Evolutionary conservation across 768 basidiomycete genomes (phyloP).

Genomic region (Saitozyma podzolica): DNA sequence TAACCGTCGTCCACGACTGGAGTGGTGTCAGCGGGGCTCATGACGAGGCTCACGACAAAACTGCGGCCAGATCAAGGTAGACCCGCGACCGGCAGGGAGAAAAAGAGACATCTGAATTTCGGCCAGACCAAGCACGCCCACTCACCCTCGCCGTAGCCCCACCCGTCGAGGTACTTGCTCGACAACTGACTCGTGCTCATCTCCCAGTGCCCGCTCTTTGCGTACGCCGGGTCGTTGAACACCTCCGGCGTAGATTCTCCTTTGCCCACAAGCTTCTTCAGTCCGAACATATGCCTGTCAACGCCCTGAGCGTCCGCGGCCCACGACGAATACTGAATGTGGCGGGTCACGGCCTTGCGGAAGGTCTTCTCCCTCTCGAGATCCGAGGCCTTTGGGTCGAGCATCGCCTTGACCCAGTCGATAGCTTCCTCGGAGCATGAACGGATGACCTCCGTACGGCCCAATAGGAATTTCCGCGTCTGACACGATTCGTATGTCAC

Average conservation of each 20-base stretch:
- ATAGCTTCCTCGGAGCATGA: conserved; percentile 78
- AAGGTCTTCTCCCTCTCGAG: conserved; percentile 66
- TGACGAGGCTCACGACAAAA: too few species aligned
- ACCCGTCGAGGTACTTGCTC: conserved; percentile 79
- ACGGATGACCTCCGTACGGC: conserved; percentile 93
- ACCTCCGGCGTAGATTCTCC: conserved; percentile 73
- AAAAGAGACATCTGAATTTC: conserved; percentile 4
- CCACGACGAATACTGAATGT: conserved; percentile 83
- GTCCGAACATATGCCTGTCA: conserved; percentile 90
- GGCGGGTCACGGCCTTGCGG: conserved; percentile 72
- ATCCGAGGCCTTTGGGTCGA: conserved; percentile 41
- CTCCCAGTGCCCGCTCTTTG: conserved; percentile 82
- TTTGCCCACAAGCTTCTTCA: conserved; percentile 71
- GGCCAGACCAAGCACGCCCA: too few species aligned
- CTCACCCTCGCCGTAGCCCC: conserved; percentile 95
- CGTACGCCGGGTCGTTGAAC: conserved; percentile 71
- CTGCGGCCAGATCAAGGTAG: too few species aligned
- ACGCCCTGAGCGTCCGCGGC: conserved; percentile 93
- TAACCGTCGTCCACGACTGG: conserved; percentile 86
- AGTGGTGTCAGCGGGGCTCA: neutral
- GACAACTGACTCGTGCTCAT: conserved; percentile 86
- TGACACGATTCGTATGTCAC: conserved; percentile 95
- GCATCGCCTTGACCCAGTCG: conserved; percentile 88
- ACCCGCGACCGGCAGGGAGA: too few species aligned
- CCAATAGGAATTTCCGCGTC: conserved; percentile 85